Evolutionary conservation across 208 protist species (phyloP).

Genomic region (Angomonas desouzai): DNA sequence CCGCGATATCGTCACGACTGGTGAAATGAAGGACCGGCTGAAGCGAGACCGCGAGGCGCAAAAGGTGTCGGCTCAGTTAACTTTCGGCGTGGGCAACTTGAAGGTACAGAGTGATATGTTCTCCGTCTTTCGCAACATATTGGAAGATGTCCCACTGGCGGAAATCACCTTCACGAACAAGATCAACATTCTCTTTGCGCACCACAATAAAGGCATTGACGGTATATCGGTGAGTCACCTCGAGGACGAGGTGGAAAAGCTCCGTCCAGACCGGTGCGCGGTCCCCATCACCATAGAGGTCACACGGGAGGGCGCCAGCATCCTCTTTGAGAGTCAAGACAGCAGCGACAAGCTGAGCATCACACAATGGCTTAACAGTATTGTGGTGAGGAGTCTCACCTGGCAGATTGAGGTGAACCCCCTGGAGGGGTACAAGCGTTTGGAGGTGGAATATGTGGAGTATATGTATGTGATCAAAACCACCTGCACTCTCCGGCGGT

Average conservation of each 20-base stretch:
- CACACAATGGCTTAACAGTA: conserved; percentile 68
- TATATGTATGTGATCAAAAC: conserved; percentile 77
- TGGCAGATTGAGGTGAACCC: conserved; percentile 61
- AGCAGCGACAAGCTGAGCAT: conserved; percentile 42
- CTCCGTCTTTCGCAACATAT: conserved; percentile 66
- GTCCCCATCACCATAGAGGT: conserved; percentile 32
- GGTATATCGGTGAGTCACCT: conserved; percentile 39
- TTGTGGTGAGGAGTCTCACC: conserved; percentile 68
- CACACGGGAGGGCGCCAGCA: conserved; percentile 32
- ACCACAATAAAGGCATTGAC: conserved; percentile 74
- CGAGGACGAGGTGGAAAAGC: conserved; percentile 57
- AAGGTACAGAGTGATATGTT: conserved; percentile 89
- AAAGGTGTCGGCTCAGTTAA: conserved; percentile 50
- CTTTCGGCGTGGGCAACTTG: conserved; percentile 69
- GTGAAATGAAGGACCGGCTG: conserved; percentile 48
- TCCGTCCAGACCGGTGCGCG: conserved; percentile 45
- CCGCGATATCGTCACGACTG: conserved; percentile 48
- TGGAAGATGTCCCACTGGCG: conserved; percentile 43
- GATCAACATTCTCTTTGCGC: conserved; percentile 61
- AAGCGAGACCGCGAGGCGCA: conserved; percentile 71
- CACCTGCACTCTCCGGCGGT: conserved; percentile 42
- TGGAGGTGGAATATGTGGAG: conserved; percentile 79
- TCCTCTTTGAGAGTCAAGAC: conserved; percentile 48
- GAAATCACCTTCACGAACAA: conserved; percentile 75
- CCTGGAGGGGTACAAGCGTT: conserved; percentile 31